These are phyloP conservation scores for Magnusiomyces clavatus DNA, from an alignment of 1,139 yeast species.

Conservation along the genomic window DNA sequence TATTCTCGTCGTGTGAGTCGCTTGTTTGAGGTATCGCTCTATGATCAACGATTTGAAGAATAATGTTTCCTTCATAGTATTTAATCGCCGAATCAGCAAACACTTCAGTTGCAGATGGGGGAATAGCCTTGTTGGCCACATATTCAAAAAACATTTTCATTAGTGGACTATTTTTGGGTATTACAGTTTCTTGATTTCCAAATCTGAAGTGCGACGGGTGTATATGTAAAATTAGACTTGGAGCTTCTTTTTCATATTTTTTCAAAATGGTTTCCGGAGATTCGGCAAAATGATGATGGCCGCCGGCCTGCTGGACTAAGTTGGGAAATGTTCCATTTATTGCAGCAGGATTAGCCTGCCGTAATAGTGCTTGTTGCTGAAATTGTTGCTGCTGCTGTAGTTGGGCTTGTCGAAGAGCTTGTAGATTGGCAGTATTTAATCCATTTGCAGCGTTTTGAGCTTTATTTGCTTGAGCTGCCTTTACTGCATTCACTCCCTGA, in stretches of 20 bases:
- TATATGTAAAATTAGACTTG: slow-evolving; percentile 81
- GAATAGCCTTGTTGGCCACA: slow-evolving; percentile 75
- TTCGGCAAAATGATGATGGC: slow-evolving; percentile 38
- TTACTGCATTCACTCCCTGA: slow-evolving; percentile 5
- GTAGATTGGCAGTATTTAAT: no score
- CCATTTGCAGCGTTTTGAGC: background rate
- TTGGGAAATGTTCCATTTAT: background rate
- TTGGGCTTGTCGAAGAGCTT: no score
- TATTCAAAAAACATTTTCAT: slow-evolving; percentile 65
- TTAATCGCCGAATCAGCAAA: slow-evolving; percentile 76
- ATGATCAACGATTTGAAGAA: slow-evolving; percentile 78
- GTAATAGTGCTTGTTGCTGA: no score
- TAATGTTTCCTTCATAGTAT: slow-evolving; percentile 83
- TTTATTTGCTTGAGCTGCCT: background rate
- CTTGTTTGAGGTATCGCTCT: slow-evolving; percentile 28
- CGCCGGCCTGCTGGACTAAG: background rate
- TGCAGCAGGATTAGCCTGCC: no score
- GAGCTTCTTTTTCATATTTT: slow-evolving; percentile 70
- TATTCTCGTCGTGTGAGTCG: no score
- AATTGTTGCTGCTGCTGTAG: no score
- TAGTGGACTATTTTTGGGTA: slow-evolving; percentile 76
- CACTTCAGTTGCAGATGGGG: slow-evolving; percentile 83
- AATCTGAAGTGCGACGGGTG: slow-evolving; percentile 84
- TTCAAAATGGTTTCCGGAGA: slow-evolving; percentile 67
- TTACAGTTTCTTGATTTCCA: slow-evolving; percentile 67